Evolutionary conservation across 2,329 filamentous ascomycete genomes (phyloP), one percentile per base, ranked within the genome.

Genomic region (Grosmannia penicillata): DNA sequence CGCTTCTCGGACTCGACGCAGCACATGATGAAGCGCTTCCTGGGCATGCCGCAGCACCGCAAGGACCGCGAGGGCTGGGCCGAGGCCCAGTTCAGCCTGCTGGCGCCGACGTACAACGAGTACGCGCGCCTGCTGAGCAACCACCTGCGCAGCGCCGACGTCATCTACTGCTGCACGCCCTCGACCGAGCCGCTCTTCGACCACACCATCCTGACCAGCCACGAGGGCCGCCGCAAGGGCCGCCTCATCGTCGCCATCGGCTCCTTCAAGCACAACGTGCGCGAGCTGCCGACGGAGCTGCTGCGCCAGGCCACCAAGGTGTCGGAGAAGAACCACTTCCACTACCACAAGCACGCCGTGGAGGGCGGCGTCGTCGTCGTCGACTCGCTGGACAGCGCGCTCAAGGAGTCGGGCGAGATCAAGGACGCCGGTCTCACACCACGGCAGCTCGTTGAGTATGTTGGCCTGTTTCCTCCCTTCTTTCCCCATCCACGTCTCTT

Each of bases 101-200:
- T 78, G 34, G 87, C 82, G 6, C 77, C 76, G 0, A 66, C 70
- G 2, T 89, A 89, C 47, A 74, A 70, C 40, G 87, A 76, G 49
- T 76, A 68, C 50, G 56, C 63, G 8, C 58, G 83, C 1, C 61
- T 91, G 17, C 58, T 86, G 26, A 78, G 79, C 49, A 72, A 80
- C 27, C 73, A 84, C 36, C 65, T 95, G 36, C 64, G 75, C 27
- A 72, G 72, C 8, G 74, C 82, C 0, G 83, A 91, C 49, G 79
- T 82, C 9, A 81, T 96, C 27, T 91, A 93, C 60, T 89, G 84
- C 60, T 93, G 84, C 47, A 94, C 86, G 2, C 84, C 87, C 0
- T 80, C 77, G 1, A 70, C 67, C 0, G 63, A 70, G 25, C 81
- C 82, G 1, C 62, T 95, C 1, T 96, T 95, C 52, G 81, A 87